A percentile compares a stretch with the other conserved stretches of the same genome.
Conservation (phyloP, 225 moss, liverwort and hornwort genomes). For the Anthoceros angustus region DNA sequence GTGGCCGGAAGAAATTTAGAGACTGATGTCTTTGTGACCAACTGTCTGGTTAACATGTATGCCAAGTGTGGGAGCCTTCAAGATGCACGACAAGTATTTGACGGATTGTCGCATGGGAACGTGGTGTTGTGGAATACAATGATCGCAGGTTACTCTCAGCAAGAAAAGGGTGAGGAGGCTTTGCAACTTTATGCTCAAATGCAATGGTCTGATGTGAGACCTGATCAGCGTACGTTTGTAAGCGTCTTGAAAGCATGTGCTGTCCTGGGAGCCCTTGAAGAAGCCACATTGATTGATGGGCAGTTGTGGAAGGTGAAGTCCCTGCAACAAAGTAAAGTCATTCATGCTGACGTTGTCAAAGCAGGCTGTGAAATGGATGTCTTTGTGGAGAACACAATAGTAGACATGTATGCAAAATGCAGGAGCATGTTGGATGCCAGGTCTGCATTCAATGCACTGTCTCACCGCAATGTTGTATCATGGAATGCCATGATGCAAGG, state of each 20-base stretch:
- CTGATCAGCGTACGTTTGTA: background rate
- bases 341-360: too few relatives aligned
- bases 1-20: background rate
- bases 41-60: background rate
- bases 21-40: background rate
- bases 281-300: too few relatives aligned
- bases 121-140: conserved; percentile 2
- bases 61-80: background rate
- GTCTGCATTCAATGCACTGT: too few relatives aligned
- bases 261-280: too few relatives aligned
- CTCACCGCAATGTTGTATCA: too few relatives aligned
- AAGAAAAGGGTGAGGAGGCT: background rate
- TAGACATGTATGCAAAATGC: too few relatives aligned
- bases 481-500: too few relatives aligned
- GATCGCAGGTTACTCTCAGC: background rate
- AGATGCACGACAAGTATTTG: background rate
- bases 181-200: background rate
- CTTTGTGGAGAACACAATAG: too few relatives aligned
- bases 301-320: too few relatives aligned
- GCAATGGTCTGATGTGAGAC: background rate
- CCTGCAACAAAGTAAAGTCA: too few relatives aligned
- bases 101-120: background rate
- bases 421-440: too few relatives aligned
- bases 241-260: background rate
- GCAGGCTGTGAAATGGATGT: too few relatives aligned